A percentile compares a stretch with the other conserved stretches of the same genome.
These are phyloP conservation scores for Rubroboletus satanas DNA, from an alignment of 768 basidiomycete genomes.

Conservation along the genomic window DNA sequence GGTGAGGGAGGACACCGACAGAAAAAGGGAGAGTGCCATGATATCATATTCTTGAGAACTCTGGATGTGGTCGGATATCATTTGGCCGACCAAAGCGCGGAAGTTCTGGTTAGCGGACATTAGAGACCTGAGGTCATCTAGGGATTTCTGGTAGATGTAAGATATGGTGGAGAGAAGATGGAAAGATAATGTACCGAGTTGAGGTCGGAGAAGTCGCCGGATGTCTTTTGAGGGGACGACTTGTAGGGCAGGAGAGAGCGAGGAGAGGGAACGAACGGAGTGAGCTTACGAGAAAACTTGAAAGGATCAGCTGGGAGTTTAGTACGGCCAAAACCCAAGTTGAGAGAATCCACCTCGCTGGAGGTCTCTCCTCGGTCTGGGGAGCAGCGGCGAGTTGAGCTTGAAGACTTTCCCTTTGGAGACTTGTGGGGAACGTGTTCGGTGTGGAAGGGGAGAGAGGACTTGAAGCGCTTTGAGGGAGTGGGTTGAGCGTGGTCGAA, in stretches of 20 bases:
- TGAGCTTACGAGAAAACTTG: constrained; percentile 15
- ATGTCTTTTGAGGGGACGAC: constrained; percentile 9
- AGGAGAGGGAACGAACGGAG: neutral
- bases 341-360: constrained; percentile 26
- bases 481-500: constrained; percentile 4
- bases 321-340: constrained; percentile 4
- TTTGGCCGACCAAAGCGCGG: constrained; percentile 18
- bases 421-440: constrained; percentile 21
- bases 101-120: constrained; percentile 19
- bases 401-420: constrained; percentile 2
- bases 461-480: constrained; percentile 33
- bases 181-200: constrained; percentile 2
- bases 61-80: constrained; percentile 26
- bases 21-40: constrained; percentile 37
- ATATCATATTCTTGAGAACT: constrained; percentile 33
- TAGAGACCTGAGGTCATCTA: constrained; percentile 27
- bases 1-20: constrained; percentile 28
- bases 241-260: neutral
- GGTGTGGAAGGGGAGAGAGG: constrained; percentile 16
- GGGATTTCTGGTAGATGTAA: constrained; percentile 20
- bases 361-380: constrained; percentile 13
- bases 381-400: constrained; percentile 12
- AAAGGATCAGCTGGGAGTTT: constrained; percentile 13
- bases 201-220: constrained; percentile 16
- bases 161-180: neutral